Evolutionary conservation across 2,329 filamentous ascomycete species (phyloP), one percentile per base, ranked within the genome.

Genomic region (Botrytis paeoniae): DNA sequence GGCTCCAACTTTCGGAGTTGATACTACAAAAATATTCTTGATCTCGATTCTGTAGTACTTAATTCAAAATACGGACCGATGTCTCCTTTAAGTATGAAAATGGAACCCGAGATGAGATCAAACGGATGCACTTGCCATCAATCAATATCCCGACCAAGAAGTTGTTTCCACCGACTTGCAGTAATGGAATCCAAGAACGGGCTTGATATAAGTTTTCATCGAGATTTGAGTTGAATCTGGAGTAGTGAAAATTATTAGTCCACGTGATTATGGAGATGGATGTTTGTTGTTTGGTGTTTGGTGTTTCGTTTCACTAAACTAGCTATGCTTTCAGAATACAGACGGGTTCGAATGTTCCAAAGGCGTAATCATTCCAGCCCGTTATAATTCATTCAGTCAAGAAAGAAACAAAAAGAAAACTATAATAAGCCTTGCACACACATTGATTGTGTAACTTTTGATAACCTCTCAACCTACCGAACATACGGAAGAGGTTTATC

Each of bases 201-300:
- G n/a, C 0, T 29, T 14, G 29, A 65, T n/a, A 18, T 12, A 4
- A 48, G 20, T 48, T 65, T 29, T 45, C 62, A 65, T 65, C 29
- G 43, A 48, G 62, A 65, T 65, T 35, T 20, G 29, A 37, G 16
- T 35, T 9, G 29, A 37, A 37, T 39, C 61, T 63, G 25, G 37
- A 45, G 32, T 32, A 22, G 39, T 45, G 10, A 43, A 4, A 39
- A 32, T 43, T 18, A 45, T 64, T 32, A 64, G 61, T 43, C 41
- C 61, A 64, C 61, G 61, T 64, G 61, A 64, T 64, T 29, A 10
- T 63, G 41, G 61, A 29, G 61, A 63, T n/a, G 41, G 61, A 62
- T 39, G 25, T n/a, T 62, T 37, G 22, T 4, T 37, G 5, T 20
- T 35, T 60, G 8, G 54, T 8, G 12, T 18, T 59, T 45, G 43